Conservation (phyloP, 345 rosid species). For the Dipteronia dyeriana region DNA sequence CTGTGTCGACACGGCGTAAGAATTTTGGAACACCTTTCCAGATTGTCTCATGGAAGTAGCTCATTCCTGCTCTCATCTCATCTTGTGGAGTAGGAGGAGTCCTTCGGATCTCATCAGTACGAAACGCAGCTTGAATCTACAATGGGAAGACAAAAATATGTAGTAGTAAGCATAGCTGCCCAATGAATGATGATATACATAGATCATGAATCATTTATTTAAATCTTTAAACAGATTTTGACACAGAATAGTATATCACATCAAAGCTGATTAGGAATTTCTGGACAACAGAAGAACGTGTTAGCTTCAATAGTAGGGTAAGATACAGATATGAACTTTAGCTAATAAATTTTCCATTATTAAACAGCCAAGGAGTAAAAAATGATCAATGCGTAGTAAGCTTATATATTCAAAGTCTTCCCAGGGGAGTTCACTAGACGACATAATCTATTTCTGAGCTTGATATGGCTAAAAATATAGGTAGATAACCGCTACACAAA, state of each 20-base stretch:
- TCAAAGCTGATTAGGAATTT: neutral
- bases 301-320: neutral
- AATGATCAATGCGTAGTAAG: neutral
- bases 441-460: too few species aligned
- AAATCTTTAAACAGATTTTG: neutral
- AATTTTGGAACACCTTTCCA: constrained; percentile 99
- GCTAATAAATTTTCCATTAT: neutral
- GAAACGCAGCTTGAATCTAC: constrained; percentile 99
- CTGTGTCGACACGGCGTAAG: constrained; percentile 95
- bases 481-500: too few species aligned
- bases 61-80: constrained; percentile 99
- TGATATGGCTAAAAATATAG: too few species aligned
- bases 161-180: neutral
- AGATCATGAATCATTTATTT: neutral
- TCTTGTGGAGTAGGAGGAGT: constrained; percentile 98
- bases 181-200: neutral
- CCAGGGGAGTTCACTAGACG: neutral
- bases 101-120: constrained; percentile 94
- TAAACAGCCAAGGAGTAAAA: neutral
- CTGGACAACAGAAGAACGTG: neutral
- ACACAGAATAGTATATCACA: neutral
- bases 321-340: neutral
- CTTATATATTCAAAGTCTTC: neutral
- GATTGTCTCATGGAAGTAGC: constrained; percentile 98
- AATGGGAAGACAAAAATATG: constrained; percentile 12